These are phyloP conservation scores for Talaromyces sp. DNA, from an alignment of 2,329 filamentous ascomycete genomes.

Conservation along the genomic window DNA sequence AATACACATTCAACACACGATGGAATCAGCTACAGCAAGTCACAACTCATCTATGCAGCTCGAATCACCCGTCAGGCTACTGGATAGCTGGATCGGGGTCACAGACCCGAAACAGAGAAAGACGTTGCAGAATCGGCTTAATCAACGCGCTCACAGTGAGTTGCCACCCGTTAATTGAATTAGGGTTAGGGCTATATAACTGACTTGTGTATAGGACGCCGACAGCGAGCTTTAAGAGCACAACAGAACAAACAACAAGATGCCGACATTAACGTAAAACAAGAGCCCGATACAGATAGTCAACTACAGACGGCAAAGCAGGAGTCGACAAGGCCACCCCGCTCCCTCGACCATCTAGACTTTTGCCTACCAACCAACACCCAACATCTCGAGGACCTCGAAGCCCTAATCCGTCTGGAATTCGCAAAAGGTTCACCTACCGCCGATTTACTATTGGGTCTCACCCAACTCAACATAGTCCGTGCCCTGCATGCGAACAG, in stretches of 20 bases:
- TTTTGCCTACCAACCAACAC: not conserved
- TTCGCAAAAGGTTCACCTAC: conserved; percentile 16
- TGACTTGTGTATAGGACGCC: not conserved
- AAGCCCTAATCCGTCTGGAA: conserved; percentile 9
- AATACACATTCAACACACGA: not conserved
- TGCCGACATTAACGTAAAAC: not conserved
- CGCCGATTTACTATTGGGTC: conserved; percentile 11
- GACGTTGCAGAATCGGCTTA: conserved; percentile 18
- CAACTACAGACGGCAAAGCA: not conserved
- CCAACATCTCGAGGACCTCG: conserved; percentile 1
- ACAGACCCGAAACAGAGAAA: conserved; percentile 10
- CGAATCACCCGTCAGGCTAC: not conserved
- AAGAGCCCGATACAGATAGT: not conserved
- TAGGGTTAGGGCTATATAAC: not conserved
- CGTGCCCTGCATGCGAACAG: conserved; percentile 14
- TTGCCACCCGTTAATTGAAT: not conserved
- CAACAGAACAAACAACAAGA: not conserved
- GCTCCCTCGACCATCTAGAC: conserved; percentile 8
- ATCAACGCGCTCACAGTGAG: conserved; percentile 15
- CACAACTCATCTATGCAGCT: not conserved
- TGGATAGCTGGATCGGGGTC: conserved; percentile 16
- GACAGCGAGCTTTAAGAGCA: conserved; percentile 3
- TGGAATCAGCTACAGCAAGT: not conserved
- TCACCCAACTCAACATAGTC: conserved; percentile 16
- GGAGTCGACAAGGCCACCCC: not conserved